These are phyloP conservation scores for Exophiala calicioides DNA, from an alignment of 2,329 filamentous ascomycete genomes.

Conservation along the genomic window DNA sequence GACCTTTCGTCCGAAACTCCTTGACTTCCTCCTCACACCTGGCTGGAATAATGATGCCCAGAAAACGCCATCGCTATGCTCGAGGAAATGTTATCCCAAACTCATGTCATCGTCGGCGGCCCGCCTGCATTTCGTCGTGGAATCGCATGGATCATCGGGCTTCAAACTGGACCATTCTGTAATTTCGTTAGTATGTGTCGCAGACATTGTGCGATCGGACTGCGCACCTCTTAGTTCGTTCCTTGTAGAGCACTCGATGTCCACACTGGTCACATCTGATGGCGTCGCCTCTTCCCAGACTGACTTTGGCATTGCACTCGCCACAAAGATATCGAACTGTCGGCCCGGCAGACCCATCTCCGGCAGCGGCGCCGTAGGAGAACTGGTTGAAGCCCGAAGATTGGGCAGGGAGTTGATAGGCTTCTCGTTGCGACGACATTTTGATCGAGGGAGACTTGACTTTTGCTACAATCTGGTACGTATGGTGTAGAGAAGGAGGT, in stretches of 20 bases:
- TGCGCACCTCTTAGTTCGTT: slow-evolving; percentile 84
- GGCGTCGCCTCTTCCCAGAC: slow-evolving; percentile 73
- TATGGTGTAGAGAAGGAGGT: too few relatives aligned
- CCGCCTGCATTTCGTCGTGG: background rate
- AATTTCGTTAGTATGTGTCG: background rate
- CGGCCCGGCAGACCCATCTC: slow-evolving; percentile 46
- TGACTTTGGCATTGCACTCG: slow-evolving; percentile 78
- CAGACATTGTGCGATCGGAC: background rate
- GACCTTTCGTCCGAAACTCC: background rate
- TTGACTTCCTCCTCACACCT: background rate
- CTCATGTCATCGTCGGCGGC: background rate
- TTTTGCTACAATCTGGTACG: too few relatives aligned
- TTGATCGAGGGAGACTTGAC: too few relatives aligned
- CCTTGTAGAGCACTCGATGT: slow-evolving; percentile 94
- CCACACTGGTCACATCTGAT: slow-evolving; percentile 92
- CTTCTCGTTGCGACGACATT: slow-evolving; percentile 59
- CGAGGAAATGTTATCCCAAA: background rate
- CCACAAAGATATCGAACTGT: slow-evolving; percentile 74
- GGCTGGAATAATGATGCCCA: too few relatives aligned
- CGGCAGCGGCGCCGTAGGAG: slow-evolving; percentile 41
- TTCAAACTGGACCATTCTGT: slow-evolving; percentile 97
- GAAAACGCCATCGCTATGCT: slow-evolving; percentile 14
- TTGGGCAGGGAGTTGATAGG: slow-evolving; percentile 71
- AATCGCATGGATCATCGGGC: slow-evolving; percentile 63
- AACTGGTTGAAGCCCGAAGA: slow-evolving; percentile 41